Conservation (phyloP, 345 rosid genomes). For the Euphorbia peplus region DNA sequence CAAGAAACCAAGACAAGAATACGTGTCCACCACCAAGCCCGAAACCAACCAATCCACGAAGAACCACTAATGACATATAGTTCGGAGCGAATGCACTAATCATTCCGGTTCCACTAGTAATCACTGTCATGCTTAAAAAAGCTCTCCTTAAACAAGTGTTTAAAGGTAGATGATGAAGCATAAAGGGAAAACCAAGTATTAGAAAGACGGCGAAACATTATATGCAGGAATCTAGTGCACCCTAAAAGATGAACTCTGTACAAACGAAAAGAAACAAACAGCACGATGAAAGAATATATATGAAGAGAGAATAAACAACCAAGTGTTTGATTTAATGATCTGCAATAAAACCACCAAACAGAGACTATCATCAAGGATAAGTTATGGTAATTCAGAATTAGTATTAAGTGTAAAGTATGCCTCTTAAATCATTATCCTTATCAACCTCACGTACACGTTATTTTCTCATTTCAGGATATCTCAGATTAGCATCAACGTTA, state of each 20-base stretch:
- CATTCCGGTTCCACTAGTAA: slow-evolving; percentile 24
- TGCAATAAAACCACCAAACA: not conserved
- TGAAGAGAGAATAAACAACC: not conserved
- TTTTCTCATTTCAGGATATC: no score
- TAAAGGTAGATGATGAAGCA: not conserved
- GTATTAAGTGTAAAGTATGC: no score
- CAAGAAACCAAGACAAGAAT: slow-evolving; percentile 28
- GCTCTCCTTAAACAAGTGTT: slow-evolving; percentile 16
- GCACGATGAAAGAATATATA: not conserved
- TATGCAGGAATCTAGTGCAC: not conserved
- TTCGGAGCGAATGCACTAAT: slow-evolving; percentile 27
- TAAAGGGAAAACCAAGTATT: not conserved
- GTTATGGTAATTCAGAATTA: no score
- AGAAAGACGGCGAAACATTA: not conserved
- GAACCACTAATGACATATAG: slow-evolving; percentile 15
- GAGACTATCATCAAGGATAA: no score
- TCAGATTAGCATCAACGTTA: no score
- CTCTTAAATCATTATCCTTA: no score
- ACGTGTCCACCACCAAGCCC: slow-evolving; percentile 27
- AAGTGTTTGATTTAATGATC: no score
- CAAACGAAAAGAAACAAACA: not conserved
- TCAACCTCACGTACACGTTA: no score
- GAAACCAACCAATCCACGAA: slow-evolving; percentile 22
- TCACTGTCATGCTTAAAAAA: slow-evolving; percentile 16
- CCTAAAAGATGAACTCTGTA: not conserved